Percentiles rank a stretch among this genome's conserved stretches.
These are phyloP conservation scores for Penicillium sp. DNA, from an alignment of 2,329 filamentous ascomycete species.

Conservation along the genomic window DNA sequence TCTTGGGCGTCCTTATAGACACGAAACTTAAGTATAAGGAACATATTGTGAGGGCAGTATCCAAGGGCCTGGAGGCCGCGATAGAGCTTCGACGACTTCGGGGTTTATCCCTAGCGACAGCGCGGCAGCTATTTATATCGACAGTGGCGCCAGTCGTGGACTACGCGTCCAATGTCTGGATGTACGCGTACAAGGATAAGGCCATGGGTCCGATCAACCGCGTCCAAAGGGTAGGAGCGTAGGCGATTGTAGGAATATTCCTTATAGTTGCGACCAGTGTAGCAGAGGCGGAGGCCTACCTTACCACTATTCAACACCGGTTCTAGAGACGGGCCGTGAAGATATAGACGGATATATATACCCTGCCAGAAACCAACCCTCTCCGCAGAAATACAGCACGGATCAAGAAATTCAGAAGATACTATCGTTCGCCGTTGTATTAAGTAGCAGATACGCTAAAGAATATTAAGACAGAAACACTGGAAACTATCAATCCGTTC, in stretches of 20 bases:
- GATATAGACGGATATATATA: conserved; percentile 7
- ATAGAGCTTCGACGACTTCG: conserved; percentile 17
- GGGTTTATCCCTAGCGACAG: conserved; percentile 16
- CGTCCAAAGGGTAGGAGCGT: conserved; percentile 24
- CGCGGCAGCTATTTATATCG: conserved; percentile 22
- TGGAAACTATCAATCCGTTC: conserved; percentile 15
- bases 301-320: conserved; percentile 16
- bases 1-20: conserved; percentile 26
- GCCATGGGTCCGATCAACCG: conserved; percentile 19
- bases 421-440: no score
- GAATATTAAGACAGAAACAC: background rate
- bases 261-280: conserved; percentile 6
- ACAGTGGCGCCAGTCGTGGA: conserved; percentile 32
- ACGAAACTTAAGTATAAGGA: conserved; percentile 28
- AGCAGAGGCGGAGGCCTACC: conserved; percentile 25
- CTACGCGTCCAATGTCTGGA: conserved; percentile 24
- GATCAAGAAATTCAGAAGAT: no score
- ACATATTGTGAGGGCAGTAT: conserved; percentile 16
- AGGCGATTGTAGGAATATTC: conserved; percentile 26
- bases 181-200: conserved; percentile 20
- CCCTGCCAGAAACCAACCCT: no score
- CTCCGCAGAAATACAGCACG: no score
- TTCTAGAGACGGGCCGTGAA: conserved; percentile 22
- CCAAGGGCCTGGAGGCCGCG: conserved; percentile 24
- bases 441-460: no score